Conservation (phyloP, 2,329 filamentous ascomycete genomes). For the Verticillium isaacii region DNA sequence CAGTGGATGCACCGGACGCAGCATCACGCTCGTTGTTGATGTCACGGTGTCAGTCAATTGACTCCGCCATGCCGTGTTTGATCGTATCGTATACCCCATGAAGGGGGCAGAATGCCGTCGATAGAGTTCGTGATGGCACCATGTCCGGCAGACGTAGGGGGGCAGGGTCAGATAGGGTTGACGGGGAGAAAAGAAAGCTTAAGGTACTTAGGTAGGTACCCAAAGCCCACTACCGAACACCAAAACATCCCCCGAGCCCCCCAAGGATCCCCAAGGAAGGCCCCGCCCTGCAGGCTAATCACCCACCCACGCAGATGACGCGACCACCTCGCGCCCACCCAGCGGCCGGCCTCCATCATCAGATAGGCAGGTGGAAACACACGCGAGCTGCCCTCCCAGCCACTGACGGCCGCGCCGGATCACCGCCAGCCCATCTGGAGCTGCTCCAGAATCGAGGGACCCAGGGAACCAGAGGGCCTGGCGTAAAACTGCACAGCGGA, state of each 20-base stretch:
- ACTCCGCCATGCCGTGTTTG: too few relatives aligned
- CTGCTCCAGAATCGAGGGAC: too few relatives aligned
- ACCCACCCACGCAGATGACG: neutral
- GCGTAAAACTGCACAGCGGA: too few relatives aligned
- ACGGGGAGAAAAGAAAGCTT: neutral
- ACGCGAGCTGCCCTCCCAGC: too few relatives aligned
- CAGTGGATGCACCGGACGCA: too few relatives aligned
- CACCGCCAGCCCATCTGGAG: too few relatives aligned
- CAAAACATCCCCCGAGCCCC: neutral
- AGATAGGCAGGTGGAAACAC: neutral
- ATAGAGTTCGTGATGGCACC: neutral
- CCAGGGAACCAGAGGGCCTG: too few relatives aligned
- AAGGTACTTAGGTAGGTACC: neutral
- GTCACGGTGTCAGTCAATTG: too few relatives aligned
- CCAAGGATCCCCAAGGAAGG: neutral
- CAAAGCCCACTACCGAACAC: neutral
- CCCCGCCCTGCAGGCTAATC: neutral
- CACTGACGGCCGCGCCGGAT: too few relatives aligned
- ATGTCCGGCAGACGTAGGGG: neutral
- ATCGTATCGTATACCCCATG: too few relatives aligned
- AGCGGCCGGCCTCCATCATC: neutral
- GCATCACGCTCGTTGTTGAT: too few relatives aligned
- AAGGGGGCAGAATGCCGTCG: neutral
- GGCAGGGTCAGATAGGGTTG: neutral
- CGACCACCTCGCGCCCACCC: neutral